Evolutionary conservation across 73 alveolate genomes (phyloP), one percentile per base, ranked within the genome.

Genomic region (Stentor roeselii): DNA sequence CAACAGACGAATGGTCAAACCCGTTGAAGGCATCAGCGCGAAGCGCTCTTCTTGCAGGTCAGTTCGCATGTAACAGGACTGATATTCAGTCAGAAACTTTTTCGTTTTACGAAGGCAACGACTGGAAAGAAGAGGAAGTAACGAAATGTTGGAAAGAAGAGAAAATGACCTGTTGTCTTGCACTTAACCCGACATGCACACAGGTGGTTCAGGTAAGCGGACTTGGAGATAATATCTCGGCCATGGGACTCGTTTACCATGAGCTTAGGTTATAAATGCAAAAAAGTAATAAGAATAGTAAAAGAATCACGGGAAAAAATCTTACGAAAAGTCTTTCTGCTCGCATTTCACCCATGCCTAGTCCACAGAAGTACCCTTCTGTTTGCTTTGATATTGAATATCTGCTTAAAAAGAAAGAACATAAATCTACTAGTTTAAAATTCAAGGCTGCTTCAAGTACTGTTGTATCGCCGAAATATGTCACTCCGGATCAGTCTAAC

Each of bases 241-340:
- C 80, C 41, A 67, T 32, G n/a, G 80, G 80, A 11, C 37, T 67
- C 27, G 80, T 32, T 67, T 67, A 67, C 2, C 80, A 67, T 2
- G 21, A n/a, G 27, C 21, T 67, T 32, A 0, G 11, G 42, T 21
- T 27, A 21, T 21, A 30, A 67, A 21, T 67, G 27, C 34, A 30
- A 34, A 21, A 30, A 21, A 11, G n/a, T 67, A 50, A 11, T 50
- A 11, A 50, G 67, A 21, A 50, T 50, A 11, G 21, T 50, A 50
- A 50, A 50, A 50, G 67, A 50, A 21, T 50, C 21, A 11, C 21
- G 67, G 21, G 67, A 50, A 11, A 50, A 50, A 50, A 50, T 50
- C 6, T 6, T 50, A 21, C 21, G 21, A 21, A 50, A 21, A 50
- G 6, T 50, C 21, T 11, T 6, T 11, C 21, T 50, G 67, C 6